Conservation (phyloP, 306 rosid genomes). For the Pterocarpus macrocarpus region DNA sequence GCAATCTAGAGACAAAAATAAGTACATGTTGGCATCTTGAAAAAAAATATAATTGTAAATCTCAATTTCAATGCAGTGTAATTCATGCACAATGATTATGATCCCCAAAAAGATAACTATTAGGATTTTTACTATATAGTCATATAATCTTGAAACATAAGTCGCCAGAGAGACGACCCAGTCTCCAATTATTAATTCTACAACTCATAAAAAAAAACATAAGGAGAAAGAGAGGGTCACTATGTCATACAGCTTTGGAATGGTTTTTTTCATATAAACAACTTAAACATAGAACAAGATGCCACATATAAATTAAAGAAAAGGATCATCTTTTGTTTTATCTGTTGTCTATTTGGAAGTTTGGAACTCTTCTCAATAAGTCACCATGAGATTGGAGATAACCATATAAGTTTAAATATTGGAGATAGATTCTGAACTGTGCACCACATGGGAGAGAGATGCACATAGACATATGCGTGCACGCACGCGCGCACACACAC, state of each 20-base stretch:
- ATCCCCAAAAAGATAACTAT: constrained; percentile 50
- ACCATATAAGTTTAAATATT: constrained; percentile 37
- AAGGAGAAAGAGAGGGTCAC: constrained; percentile 14
- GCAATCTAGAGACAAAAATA: constrained; percentile 75
- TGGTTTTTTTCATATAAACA: constrained; percentile 38
- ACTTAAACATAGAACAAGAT: constrained; percentile 38
- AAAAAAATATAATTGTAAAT: constrained; percentile 52
- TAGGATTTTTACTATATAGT: constrained; percentile 49
- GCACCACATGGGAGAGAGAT: constrained; percentile 37
- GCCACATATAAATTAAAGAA: constrained; percentile 45
- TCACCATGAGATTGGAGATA: constrained; percentile 42
- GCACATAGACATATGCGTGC: constrained; percentile 32
- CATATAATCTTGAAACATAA: too few relatives aligned
- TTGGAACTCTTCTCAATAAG: constrained; percentile 50
- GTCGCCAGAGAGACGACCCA: constrained; percentile 51
- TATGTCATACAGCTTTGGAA: constrained; percentile 40
- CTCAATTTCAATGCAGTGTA: constrained; percentile 57
- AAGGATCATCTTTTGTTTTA: constrained; percentile 55
- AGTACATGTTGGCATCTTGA: constrained; percentile 51
- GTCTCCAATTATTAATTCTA: constrained; percentile 51
- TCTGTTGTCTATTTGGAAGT: constrained; percentile 41
- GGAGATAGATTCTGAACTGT: constrained; percentile 47
- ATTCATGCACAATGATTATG: too few relatives aligned
- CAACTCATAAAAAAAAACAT: constrained; percentile 27
- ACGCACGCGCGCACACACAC: too few relatives aligned